These are phyloP conservation scores for Kingdonia uniflora DNA, from an alignment of 164 flowering plant species.

Conservation along the genomic window DNA sequence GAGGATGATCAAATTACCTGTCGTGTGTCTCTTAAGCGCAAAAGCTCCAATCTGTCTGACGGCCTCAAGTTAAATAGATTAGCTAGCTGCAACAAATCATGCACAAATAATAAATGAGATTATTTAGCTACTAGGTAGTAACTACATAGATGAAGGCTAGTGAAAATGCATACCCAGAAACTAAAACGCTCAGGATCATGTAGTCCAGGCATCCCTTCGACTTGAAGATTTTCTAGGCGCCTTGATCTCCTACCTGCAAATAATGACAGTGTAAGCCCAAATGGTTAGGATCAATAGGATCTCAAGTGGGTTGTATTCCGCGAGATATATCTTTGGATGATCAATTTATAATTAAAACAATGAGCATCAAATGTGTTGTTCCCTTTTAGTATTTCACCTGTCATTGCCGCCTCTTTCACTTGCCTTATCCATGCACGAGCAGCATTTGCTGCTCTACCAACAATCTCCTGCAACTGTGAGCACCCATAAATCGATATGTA, in stretches of 20 bases:
- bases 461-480: conserved; percentile 57
- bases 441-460: conserved; percentile 53
- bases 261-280: neutral
- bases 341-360: neutral
- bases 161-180: conserved; percentile 66
- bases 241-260: conserved; percentile 50
- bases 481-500: neutral
- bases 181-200: conserved; percentile 88
- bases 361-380: neutral
- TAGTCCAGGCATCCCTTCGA: conserved; percentile 69
- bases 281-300: neutral
- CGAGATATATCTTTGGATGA: neutral
- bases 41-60: conserved; percentile 63
- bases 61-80: conserved; percentile 62
- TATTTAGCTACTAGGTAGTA: too few relatives aligned
- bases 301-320: neutral
- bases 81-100: conserved; percentile 45
- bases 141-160: neutral
- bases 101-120: too few relatives aligned
- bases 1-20: conserved; percentile 4
- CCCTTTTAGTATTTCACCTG: conserved; percentile 24
- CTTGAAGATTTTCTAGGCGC: conserved; percentile 37
- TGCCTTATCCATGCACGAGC: conserved; percentile 56
- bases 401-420: conserved; percentile 56
- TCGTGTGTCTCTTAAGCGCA: conserved; percentile 62